Evolutionary conservation across 768 basidiomycete genomes (phyloP).

Genomic region (Sutorius australiensis): DNA sequence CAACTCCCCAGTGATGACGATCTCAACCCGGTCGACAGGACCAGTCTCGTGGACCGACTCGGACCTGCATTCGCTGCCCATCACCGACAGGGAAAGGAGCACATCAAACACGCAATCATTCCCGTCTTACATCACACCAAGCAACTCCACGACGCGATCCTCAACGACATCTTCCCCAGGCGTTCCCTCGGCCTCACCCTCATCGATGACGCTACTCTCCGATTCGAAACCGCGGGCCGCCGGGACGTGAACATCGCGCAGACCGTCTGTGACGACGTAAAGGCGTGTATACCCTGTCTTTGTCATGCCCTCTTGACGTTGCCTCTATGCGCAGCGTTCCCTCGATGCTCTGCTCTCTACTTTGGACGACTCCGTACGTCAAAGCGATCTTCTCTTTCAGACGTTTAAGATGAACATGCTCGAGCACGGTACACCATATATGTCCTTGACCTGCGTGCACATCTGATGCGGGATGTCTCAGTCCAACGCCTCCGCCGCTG

Average conservation of each 20-base stretch:
- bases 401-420: constrained; percentile 43
- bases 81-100: constrained; percentile 24
- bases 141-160: constrained; percentile 34
- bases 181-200: constrained; percentile 41
- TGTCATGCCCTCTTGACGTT: constrained; percentile 11
- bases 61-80: constrained; percentile 36
- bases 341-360: constrained; percentile 40
- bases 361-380: constrained; percentile 46
- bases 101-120: constrained; percentile 32
- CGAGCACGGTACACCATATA: constrained; percentile 41
- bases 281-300: constrained; percentile 36
- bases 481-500: constrained; percentile 42
- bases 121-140: constrained; percentile 35
- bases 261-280: constrained; percentile 36
- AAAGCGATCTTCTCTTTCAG: constrained; percentile 49
- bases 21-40: constrained; percentile 39
- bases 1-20: constrained; percentile 32
- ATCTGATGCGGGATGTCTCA: constrained; percentile 23
- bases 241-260: constrained; percentile 43
- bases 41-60: constrained; percentile 47
- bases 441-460: background rate
- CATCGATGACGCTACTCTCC: constrained; percentile 55
- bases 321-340: constrained; percentile 34
- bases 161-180: constrained; percentile 31
- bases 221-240: constrained; percentile 44